Conservation (phyloP, 345 rosid genomes). For the Turritis glabra region DNA sequence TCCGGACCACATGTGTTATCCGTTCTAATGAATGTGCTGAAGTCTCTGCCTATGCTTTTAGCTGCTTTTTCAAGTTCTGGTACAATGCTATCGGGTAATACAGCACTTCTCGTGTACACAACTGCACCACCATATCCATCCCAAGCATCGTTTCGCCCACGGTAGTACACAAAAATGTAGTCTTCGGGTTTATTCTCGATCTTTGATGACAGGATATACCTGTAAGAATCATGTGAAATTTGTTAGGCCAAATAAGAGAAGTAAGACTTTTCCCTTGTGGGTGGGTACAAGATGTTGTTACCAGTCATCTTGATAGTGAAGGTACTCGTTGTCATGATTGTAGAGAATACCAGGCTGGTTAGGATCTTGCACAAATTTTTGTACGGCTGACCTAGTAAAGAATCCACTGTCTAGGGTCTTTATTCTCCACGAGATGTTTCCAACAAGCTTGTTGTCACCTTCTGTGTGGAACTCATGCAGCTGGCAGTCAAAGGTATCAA, state of each 20-base stretch:
- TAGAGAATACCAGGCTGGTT: constrained; percentile 68
- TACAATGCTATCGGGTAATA: constrained; percentile 67
- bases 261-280: background rate
- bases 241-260: background rate
- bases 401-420: constrained; percentile 72
- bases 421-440: constrained; percentile 84
- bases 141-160: constrained; percentile 94
- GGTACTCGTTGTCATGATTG: constrained; percentile 91
- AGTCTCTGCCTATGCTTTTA: constrained; percentile 79
- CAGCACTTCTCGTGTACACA: constrained; percentile 81
- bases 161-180: constrained; percentile 83
- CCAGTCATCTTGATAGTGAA: constrained; percentile 98
- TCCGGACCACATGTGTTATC: constrained; percentile 89
- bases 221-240: constrained; percentile 33
- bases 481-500: constrained; percentile 84
- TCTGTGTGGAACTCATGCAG: constrained; percentile 82
- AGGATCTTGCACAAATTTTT: constrained; percentile 80
- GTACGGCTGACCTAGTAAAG: constrained; percentile 67
- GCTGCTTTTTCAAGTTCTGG: constrained; percentile 87
- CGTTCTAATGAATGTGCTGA: constrained; percentile 62
- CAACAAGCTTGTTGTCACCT: constrained; percentile 68
- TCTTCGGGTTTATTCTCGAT: constrained; percentile 69
- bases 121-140: constrained; percentile 98
- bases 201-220: constrained; percentile 88
- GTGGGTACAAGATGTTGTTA: constrained; percentile 32